A percentile compares a stretch with the other conserved stretches of the same genome.
phyloP scores from a whole-genome alignment of 83 land plant genomes.

The Thuja plicata region DNA sequence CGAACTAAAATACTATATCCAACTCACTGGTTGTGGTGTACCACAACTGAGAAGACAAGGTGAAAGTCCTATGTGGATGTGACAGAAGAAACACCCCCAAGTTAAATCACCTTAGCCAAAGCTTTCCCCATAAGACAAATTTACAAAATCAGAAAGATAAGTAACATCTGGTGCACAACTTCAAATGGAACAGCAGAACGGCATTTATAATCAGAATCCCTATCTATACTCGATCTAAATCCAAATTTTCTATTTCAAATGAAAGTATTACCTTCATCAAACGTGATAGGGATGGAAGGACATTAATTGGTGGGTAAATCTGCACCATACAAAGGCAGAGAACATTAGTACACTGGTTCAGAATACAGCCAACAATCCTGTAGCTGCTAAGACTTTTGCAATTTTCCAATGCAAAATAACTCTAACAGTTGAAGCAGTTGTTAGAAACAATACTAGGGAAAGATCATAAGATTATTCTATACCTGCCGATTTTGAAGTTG shows the following conservation, averaged over 20 bases:
- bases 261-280: conserved; percentile 83
- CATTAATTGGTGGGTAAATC: conserved; percentile 99
- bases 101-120: neutral
- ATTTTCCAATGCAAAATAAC: neutral
- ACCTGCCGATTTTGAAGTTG: conserved; percentile 98
- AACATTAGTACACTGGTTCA: neutral
- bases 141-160: neutral
- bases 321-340: conserved; percentile 33
- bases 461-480: neutral
- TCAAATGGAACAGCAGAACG: neutral
- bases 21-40: neutral
- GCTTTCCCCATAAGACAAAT: neutral
- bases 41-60: neutral
- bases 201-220: too few species aligned
- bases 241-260: neutral
- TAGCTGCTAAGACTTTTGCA: neutral
- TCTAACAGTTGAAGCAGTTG: neutral
- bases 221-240: too few species aligned
- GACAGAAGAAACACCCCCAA: neutral
- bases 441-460: neutral
- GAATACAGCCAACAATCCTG: neutral
- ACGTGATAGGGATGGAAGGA: conserved; percentile 96
- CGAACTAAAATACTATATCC: neutral
- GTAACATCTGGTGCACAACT: neutral
- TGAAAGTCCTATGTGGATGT: neutral